A percentile compares a stretch with the other conserved stretches of the same genome.
Evolutionary conservation across 2,329 filamentous ascomycete species (phyloP).

Genomic region (Penicillium capsulatum): DNA sequence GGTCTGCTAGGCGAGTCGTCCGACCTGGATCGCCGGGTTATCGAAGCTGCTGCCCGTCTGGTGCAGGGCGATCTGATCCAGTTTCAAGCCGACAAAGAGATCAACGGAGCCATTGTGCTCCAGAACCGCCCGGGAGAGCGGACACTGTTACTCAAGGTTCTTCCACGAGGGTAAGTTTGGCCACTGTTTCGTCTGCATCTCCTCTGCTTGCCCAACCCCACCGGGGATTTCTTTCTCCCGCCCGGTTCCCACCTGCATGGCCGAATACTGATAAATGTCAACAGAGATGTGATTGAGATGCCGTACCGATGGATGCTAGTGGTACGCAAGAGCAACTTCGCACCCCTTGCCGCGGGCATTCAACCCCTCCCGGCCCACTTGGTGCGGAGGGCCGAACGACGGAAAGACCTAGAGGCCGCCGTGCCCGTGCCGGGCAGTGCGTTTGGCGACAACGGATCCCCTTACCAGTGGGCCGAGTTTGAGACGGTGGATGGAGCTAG

Average conservation of each 20-base stretch:
- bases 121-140: conserved; percentile 76
- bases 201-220: conserved; percentile 3
- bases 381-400: conserved; percentile 49
- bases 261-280: conserved; percentile 33
- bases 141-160: conserved; percentile 71
- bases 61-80: conserved; percentile 75
- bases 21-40: conserved; percentile 66
- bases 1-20: conserved; percentile 64
- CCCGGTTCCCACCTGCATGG: not conserved
- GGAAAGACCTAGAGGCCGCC: conserved; percentile 56
- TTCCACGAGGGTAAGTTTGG: conserved; percentile 71
- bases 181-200: conserved; percentile 7
- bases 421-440: conserved; percentile 61
- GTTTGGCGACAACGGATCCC: conserved; percentile 55
- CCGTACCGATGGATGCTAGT: conserved; percentile 53
- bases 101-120: conserved; percentile 83
- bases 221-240: conserved; percentile 3
- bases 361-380: conserved; percentile 47
- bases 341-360: conserved; percentile 44
- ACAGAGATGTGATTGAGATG: conserved; percentile 54
- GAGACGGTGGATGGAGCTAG: conserved; percentile 55
- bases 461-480: conserved; percentile 76
- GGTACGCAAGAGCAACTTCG: conserved; percentile 48
- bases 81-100: conserved; percentile 77
- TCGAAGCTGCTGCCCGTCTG: conserved; percentile 63